phyloP scores from a whole-genome alignment of 257 asterid species.

The Parsonsia alboflavescens region DNA sequence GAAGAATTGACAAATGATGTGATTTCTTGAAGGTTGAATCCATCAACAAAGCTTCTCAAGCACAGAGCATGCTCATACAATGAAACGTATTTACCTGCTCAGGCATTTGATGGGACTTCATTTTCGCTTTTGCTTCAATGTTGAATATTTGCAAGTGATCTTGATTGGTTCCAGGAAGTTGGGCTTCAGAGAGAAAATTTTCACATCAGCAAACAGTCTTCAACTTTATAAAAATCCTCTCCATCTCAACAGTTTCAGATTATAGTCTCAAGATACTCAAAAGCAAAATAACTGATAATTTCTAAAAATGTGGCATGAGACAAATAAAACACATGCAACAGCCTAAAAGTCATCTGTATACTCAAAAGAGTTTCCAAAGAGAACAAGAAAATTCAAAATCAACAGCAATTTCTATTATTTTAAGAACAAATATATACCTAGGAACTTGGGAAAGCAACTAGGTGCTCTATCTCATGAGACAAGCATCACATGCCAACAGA shows the following conservation, averaged over 20 bases:
- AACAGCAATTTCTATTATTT: neutral
- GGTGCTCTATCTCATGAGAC: neutral
- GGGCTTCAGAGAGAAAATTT: conserved; percentile 59
- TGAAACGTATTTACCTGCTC: conserved; percentile 64
- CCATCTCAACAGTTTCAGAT: neutral
- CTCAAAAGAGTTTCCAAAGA: neutral
- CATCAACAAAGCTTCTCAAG: conserved; percentile 10
- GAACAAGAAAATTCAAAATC: neutral
- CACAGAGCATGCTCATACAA: neutral
- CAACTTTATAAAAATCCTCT: neutral
- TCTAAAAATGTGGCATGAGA: neutral
- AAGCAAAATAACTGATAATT: neutral
- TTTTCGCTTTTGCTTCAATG: conserved; percentile 90
- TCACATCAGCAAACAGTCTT: conserved; percentile 6
- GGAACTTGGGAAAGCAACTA: neutral
- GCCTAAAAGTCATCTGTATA: neutral
- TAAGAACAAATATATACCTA: neutral
- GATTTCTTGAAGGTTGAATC: no score
- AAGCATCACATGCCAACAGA: neutral
- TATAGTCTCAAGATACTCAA: neutral
- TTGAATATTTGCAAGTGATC: conserved; percentile 98
- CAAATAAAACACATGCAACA: neutral
- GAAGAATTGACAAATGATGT: neutral
- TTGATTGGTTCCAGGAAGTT: conserved; percentile 88
- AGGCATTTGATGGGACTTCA: conserved; percentile 96